A percentile compares a stretch with the other conserved stretches of the same genome.
These are phyloP conservation scores for Eucalyptus leucophloia DNA, from an alignment of 345 rosid genomes.

Conservation along the genomic window DNA sequence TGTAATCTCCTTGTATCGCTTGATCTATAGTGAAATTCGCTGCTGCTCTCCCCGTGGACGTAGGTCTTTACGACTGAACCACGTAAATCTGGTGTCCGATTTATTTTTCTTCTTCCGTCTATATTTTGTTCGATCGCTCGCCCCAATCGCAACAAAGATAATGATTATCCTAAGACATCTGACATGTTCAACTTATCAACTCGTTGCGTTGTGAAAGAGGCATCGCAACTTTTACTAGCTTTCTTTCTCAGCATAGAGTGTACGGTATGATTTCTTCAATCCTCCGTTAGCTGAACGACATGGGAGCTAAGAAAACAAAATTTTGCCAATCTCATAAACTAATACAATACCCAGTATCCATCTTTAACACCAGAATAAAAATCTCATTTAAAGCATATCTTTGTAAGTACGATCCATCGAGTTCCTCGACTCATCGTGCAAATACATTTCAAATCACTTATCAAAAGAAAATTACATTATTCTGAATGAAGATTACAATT, in stretches of 20 bases:
- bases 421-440: neutral
- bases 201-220: neutral
- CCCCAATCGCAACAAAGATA: too few species aligned
- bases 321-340: neutral
- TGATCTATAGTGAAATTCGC: too few species aligned
- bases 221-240: too few species aligned
- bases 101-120: too few species aligned
- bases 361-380: neutral
- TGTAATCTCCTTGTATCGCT: too few species aligned
- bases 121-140: too few species aligned
- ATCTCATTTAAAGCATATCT: neutral
- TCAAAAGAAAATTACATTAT: neutral
- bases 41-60: too few species aligned
- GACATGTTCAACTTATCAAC: neutral
- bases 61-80: too few species aligned
- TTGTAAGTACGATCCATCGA: neutral
- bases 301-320: neutral
- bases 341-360: neutral
- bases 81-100: too few species aligned
- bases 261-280: neutral
- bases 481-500: neutral
- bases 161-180: neutral
- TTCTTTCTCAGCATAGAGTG: too few species aligned
- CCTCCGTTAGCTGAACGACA: neutral
- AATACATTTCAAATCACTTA: neutral